Base-by-base conservation (phyloP, 192 early-diverging fungal genomes). In the Coemansia sp. region DNA sequence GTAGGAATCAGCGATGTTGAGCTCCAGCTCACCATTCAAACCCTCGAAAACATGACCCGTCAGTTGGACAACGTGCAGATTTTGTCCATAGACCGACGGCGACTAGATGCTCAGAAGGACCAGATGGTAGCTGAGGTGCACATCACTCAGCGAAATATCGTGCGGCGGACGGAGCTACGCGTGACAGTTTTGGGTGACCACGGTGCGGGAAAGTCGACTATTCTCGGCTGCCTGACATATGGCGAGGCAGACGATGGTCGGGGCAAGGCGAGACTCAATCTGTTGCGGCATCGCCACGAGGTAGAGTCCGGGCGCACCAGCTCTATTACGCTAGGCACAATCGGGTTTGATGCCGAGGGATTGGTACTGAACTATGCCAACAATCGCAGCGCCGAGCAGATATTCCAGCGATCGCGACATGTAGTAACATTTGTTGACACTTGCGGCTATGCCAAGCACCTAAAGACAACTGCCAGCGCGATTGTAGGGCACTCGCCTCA, bases 281-380 rank as follows among this genome's bases (percentile, higher is more conserved):
- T 96, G 38, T 87, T 97, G 59, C 89, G 95, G 22, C 96, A 98
- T 83, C 90, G 88, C 29, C 96, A 98, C 73, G 96, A 98, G 72
- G 86, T 98, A 29, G 94, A 94, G 80, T 86, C 91, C 16, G 96
- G 96, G n/a, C 79, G 93, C 15, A 98, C 95, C n/a, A 94, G 92
- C 22, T 94, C 93, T 22, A 92, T 98, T 29, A 87, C 93, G 1
- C 88, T 92, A 61, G 94, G 94, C 65, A 91, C 94, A 60, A 86
- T 98, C 71, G 95, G 96, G 1, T 98, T 93, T 78, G 88, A 87
- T 36, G 86, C 87, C 10, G 85, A 83, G 7, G 94, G 91, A 13
- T 68, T 82, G 22, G 76, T 93, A 41, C 80, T 96, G 55, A 96
- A 92, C 80, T 94, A 94, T 66, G 90, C 87, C 70, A 81, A 89